Evolutionary conservation across 352 stramenopile species (phyloP), one percentile per base, ranked within the genome.

Genomic region (Globisporangium solare): DNA sequence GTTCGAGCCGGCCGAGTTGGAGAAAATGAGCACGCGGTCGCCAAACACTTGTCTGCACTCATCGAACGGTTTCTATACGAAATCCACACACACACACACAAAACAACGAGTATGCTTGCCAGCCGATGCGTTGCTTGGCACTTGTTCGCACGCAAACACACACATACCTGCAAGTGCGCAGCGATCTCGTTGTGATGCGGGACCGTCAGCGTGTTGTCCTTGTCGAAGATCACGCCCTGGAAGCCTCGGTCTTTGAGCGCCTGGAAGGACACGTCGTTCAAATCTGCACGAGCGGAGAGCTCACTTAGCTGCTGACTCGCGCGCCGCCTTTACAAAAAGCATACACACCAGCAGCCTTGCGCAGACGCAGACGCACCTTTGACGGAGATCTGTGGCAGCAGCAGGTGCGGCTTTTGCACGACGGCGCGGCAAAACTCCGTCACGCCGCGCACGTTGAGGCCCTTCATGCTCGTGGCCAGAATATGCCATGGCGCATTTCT

Each of bases 121-220:
- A 35, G 27, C 7, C 27, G 27, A 35, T 6, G 10, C 10, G 27
- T 35, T 35, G 27, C 27, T 35, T 35, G 5, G 39, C 39, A 43
- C 18, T 13, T 13, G 18, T n/a, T n/a, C 10, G 39, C 39, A n/a
- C 24, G 1, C 20, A n/a, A n/a, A n/a, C n/a, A n/a, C n/a, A n/a
- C n/a, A n/a, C n/a, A n/a, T n/a, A 63, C 60, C 54, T 70, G 63
- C 14, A 97, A 70, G 58, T 88, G 76, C 6, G 80, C 69, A 35
- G 96, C 89, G 47, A 97, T 73, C 45, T 80, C 64, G 51, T 82
- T 74, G 54, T 81, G 75, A 58, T 99, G 96, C 8, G 96, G 96
- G 3, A 85, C 74, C 1, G 94, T 99, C 51, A 99, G 67, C 24
- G 96, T 99, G 68, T 99, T 99, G 68, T 99, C 96, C 64, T 99